Evolutionary conservation across 805 yeast species (phyloP).

Genomic region (Jamesozyma spencerorum): DNA sequence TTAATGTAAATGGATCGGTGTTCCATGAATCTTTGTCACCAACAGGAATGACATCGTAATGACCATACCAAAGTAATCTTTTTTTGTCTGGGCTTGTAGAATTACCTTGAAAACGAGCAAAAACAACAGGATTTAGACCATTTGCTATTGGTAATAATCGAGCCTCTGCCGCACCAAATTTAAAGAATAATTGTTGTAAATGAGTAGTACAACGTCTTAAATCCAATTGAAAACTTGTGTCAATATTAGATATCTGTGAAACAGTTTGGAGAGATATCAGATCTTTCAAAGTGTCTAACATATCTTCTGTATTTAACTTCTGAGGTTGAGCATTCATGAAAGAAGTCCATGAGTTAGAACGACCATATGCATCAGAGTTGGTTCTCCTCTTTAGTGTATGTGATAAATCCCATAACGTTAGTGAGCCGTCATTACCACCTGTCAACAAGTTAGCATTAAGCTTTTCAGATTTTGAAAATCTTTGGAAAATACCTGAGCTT

Average conservation of each 20-base stretch:
- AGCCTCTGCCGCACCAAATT: constrained; percentile 61
- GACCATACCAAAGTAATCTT: constrained; percentile 83
- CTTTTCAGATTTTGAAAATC: constrained; percentile 17
- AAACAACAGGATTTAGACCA: constrained; percentile 74
- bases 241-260: constrained; percentile 40
- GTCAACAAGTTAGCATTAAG: constrained; percentile 44
- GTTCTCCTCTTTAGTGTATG: constrained; percentile 1
- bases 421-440: constrained; percentile 62
- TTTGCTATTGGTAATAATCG: constrained; percentile 61
- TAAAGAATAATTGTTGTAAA: constrained; percentile 50
- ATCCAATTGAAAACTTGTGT: constrained; percentile 47
- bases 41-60: constrained; percentile 89
- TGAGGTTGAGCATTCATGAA: constrained; percentile 6
- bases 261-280: constrained; percentile 69
- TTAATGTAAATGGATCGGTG: constrained; percentile 67
- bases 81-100: constrained; percentile 18
- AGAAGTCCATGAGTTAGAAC: not conserved
- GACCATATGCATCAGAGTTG: not conserved
- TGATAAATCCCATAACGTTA: constrained; percentile 58
- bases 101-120: constrained; percentile 56
- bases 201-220: constrained; percentile 81
- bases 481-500: constrained; percentile 42
- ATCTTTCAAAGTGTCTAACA: constrained; percentile 52
- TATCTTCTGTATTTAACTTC: constrained; percentile 44
- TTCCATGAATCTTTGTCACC: constrained; percentile 55